Percentiles rank a stretch among this genome's conserved stretches.
These are phyloP conservation scores for Taphrina communis DNA, from an alignment of 1,139 yeast genomes.

Conservation along the genomic window DNA sequence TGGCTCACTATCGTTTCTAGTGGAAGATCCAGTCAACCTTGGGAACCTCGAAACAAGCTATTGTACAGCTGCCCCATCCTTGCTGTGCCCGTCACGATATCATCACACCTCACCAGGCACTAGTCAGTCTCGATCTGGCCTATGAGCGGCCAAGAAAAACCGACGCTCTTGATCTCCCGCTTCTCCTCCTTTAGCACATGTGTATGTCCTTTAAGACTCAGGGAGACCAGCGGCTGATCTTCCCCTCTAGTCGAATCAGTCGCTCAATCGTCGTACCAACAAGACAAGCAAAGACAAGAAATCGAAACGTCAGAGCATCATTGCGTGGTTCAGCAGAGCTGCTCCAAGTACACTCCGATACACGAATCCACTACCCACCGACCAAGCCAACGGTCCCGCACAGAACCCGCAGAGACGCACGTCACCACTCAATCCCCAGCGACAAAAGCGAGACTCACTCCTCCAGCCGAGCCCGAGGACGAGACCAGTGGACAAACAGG, in stretches of 20 bases:
- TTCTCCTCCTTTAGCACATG: constrained; percentile 20
- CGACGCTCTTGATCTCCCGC: constrained; percentile 7
- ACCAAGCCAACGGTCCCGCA: neutral
- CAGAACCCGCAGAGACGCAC: neutral
- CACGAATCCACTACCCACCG: neutral
- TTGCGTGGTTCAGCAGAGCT: constrained; percentile 15
- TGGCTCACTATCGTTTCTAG: no score
- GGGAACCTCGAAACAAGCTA: no score
- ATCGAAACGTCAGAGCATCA: constrained; percentile 19
- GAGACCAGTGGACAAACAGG: neutral
- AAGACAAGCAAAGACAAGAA: constrained; percentile 11
- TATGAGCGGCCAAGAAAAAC: constrained; percentile 3
- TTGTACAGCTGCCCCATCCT: no score
- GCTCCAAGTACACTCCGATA: neutral
- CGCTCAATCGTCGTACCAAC: neutral
- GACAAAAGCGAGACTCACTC: constrained; percentile 9
- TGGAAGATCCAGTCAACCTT: no score
- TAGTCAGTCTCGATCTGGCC: neutral
- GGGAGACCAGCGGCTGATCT: neutral
- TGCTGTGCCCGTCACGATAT: neutral
- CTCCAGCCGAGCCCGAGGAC: constrained; percentile 1
- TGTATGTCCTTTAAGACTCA: neutral
- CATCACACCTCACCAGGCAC: neutral
- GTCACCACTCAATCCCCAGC: constrained; percentile 4
- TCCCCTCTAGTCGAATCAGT: constrained; percentile 3